phyloP scores from a whole-genome alignment of 768 basidiomycete genomes.

The Cubamyces sp. region DNA sequence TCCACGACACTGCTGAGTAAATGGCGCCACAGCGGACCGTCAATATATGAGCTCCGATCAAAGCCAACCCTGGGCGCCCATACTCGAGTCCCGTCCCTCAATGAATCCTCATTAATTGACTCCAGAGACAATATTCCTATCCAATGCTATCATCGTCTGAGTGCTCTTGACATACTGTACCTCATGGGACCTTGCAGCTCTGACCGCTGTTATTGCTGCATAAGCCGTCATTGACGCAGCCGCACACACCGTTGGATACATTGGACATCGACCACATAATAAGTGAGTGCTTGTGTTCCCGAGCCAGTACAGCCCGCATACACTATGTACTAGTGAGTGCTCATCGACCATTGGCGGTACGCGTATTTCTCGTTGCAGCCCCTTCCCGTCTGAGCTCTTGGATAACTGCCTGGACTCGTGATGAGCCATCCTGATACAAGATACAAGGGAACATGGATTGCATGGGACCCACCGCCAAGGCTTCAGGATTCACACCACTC shows the following conservation, averaged over 20 bases:
- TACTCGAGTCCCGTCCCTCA: neutral
- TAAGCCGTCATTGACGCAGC: too few relatives aligned
- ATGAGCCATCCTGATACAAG: conserved; percentile 10
- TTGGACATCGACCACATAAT: neutral
- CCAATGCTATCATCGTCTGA: too few relatives aligned
- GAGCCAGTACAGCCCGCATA: neutral
- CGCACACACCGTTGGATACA: neutral
- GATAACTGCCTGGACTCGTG: conserved; percentile 66
- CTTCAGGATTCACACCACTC: conserved; percentile 90
- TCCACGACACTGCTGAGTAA: conserved; percentile 15
- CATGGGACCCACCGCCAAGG: conserved; percentile 70
- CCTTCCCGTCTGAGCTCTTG: conserved; percentile 82
- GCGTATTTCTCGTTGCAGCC: conserved; percentile 42
- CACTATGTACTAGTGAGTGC: neutral
- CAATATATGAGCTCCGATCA: neutral
- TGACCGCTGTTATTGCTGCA: too few relatives aligned
- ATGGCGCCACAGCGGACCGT: conserved; percentile 10
- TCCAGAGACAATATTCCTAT: too few relatives aligned
- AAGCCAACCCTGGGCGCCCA: neutral
- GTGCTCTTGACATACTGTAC: too few relatives aligned
- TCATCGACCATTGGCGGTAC: conserved; percentile 36
- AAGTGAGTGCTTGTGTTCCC: neutral
- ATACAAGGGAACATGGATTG: neutral
- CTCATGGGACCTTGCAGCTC: too few relatives aligned
- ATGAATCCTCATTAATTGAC: neutral